phyloP scores from a whole-genome alignment of 2,329 filamentous ascomycete species.

The Colletotrichum chlorophyti region DNA sequence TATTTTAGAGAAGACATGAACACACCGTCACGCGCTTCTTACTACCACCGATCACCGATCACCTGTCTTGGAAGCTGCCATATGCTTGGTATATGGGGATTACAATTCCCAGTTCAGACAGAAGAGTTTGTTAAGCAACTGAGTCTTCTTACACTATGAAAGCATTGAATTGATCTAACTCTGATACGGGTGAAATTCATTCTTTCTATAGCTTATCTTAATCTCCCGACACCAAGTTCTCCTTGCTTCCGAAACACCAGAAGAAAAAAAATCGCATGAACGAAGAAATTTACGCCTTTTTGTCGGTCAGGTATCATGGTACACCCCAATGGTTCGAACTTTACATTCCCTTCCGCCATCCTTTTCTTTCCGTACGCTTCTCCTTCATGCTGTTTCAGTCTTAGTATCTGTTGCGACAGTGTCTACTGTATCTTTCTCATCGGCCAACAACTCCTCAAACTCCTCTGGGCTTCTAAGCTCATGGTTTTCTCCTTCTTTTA shows the following conservation, averaged over 20 bases:
- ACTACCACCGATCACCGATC: too few species aligned
- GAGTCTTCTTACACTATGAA: too few species aligned
- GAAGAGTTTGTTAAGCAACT: too few species aligned
- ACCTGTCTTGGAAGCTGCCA: too few species aligned
- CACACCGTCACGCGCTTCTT: constrained; percentile 15
- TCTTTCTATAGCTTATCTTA: constrained; percentile 23
- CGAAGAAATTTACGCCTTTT: constrained; percentile 29
- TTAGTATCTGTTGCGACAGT: constrained; percentile 4
- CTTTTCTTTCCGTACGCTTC: too few species aligned
- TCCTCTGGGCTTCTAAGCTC: constrained; percentile 27
- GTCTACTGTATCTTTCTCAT: constrained; percentile 11
- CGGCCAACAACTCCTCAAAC: constrained; percentile 21
- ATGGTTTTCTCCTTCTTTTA: constrained; percentile 7
- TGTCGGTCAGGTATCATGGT: constrained; percentile 29
- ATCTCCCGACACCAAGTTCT: constrained; percentile 20
- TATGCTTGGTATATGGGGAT: too few species aligned
- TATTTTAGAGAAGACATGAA: constrained; percentile 27
- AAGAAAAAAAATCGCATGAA: constrained; percentile 20
- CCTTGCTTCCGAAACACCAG: constrained; percentile 11
- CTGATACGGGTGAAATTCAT: constrained; percentile 20
- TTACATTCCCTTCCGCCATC: constrained; percentile 8
- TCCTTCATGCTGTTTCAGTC: constrained; percentile 12
- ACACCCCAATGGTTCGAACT: constrained; percentile 28
- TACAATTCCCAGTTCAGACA: too few species aligned
- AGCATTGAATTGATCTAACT: too few species aligned